Evolutionary conservation across 2,329 filamentous ascomycete genomes (phyloP), one percentile per base, ranked within the genome.

Genomic region (Pseudocercospora vitis): DNA sequence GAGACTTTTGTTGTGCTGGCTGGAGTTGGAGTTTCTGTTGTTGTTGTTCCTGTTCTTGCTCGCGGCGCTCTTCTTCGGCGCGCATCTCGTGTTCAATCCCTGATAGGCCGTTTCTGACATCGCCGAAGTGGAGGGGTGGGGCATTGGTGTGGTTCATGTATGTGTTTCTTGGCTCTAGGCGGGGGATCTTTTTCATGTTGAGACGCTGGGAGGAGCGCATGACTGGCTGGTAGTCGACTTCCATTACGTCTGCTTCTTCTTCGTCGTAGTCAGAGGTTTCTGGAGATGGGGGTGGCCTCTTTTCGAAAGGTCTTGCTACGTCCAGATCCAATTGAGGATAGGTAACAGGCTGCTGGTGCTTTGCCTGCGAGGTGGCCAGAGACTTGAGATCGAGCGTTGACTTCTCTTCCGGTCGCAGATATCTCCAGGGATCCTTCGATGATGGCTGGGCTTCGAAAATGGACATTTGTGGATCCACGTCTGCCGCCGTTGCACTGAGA

Each of bases 171-270:
- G 62, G 53, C 42, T 60, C 55, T 7, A 65, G 29, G 21, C 52
- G 46, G 47, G 62, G 57, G 42, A 57, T 52, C 45, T 57, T 55
- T 44, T 57, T 58, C 9, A 51, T n/a, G 3, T 31, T 45, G 7
- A 47, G 18, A 7, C 47, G 46, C 18, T 57, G 61, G 4, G 58
- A 61, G 19, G 57, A 58, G 14, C 56, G 46, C 56, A 61, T 57
- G 29, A 57, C 53, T 23, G 54, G 56, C 29, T 48, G 51, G 0
- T 85, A 85, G 2, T 84, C 81, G 83, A 87, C 89, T 64, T 91
- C 88, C 88, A 91, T 91, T 51, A 80, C 79, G 32, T 86, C 81
- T 1, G 73, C 74, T 52, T 63, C 81, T 1, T 73, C 74, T 52
- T 63, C 56, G 31, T 45, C 52, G 23, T 60, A 52, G 23, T 64